Conservation (phyloP, 176 grass and related monocot genomes). For the Dendrocalamus sinicus region DNA sequence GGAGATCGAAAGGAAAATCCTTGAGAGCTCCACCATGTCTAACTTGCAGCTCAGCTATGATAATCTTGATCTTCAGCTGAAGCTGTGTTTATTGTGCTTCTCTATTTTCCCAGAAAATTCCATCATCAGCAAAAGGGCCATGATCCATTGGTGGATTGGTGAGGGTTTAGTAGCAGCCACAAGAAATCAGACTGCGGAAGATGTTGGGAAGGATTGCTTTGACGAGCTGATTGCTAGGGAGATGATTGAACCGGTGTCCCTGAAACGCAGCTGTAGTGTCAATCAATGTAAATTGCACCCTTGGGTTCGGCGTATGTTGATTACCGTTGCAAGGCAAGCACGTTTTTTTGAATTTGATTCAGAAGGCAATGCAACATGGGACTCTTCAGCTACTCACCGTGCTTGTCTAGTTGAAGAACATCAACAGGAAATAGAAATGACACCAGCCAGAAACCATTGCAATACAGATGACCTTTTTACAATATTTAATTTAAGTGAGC, state of each 20-base stretch:
- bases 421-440: background rate
- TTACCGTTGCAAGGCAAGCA: slow-evolving; percentile 52
- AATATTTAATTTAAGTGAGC: slow-evolving; percentile 61
- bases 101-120: slow-evolving; percentile 69
- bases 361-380: slow-evolving; percentile 50
- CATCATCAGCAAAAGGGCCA: slow-evolving; percentile 58
- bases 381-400: slow-evolving; percentile 40
- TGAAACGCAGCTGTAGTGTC: slow-evolving; percentile 34
- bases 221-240: slow-evolving; percentile 45
- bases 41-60: slow-evolving; percentile 56
- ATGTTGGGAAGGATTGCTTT: slow-evolving; percentile 47
- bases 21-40: slow-evolving; percentile 49
- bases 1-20: slow-evolving; percentile 51
- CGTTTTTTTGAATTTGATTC: slow-evolving; percentile 64
- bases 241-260: slow-evolving; percentile 50
- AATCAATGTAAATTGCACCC: slow-evolving; percentile 58
- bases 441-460: slow-evolving; percentile 6
- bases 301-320: slow-evolving; percentile 52
- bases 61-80: slow-evolving; percentile 59
- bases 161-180: slow-evolving; percentile 51
- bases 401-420: slow-evolving; percentile 43
- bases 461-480: slow-evolving; percentile 30
- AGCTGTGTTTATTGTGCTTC: slow-evolving; percentile 64
- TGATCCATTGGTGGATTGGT: slow-evolving; percentile 83
- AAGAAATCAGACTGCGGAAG: slow-evolving; percentile 40